Percentiles rank a stretch among this genome's conserved stretches.
Conservation (phyloP, 1,284 basidiomycete genomes). For the Apiotrichum laibachii region DNA sequence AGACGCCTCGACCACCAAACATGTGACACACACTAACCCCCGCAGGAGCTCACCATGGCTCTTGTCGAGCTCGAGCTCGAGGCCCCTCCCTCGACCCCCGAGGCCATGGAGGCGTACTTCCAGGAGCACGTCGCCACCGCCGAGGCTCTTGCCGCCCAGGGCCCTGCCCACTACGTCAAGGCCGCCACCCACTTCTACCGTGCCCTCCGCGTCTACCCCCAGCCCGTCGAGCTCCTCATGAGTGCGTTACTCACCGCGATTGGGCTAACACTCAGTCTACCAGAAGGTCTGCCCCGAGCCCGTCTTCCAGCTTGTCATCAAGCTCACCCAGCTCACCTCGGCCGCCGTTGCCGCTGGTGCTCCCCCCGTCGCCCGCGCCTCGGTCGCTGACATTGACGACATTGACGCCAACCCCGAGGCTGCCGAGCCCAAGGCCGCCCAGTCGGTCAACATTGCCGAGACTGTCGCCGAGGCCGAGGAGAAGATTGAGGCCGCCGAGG, state of each 20-base stretch:
- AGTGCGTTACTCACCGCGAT: constrained; percentile 48
- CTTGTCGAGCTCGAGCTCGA: constrained; percentile 39
- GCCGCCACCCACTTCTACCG: constrained; percentile 90
- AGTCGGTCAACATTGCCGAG: constrained; percentile 7
- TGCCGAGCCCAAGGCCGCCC: constrained; percentile 6
- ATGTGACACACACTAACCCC: constrained; percentile 3
- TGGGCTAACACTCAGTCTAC: constrained; percentile 58
- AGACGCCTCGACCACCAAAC: no score
- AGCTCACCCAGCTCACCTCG: constrained; percentile 60
- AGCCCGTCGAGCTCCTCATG: constrained; percentile 83
- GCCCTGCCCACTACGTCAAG: constrained; percentile 69
- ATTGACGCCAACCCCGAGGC: constrained; percentile 9
- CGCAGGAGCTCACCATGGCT: constrained; percentile 20
- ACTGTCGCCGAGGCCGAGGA: constrained; percentile 9
- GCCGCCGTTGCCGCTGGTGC: constrained; percentile 15
- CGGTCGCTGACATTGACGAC: constrained; percentile 10
- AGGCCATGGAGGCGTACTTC: constrained; percentile 83
- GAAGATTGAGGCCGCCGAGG: constrained; percentile 7
- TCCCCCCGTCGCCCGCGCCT: constrained; percentile 7
- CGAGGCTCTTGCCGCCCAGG: constrained; percentile 76
- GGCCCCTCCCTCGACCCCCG: constrained; percentile 62
- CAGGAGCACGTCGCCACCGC: constrained; percentile 84
- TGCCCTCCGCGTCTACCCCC: constrained; percentile 90
- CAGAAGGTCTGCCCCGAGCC: constrained; percentile 84
- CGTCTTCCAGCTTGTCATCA: constrained; percentile 86